Base-by-base conservation (phyloP, 1,284 basidiomycete genomes). In the Sphaerobolus stellatus region DNA sequence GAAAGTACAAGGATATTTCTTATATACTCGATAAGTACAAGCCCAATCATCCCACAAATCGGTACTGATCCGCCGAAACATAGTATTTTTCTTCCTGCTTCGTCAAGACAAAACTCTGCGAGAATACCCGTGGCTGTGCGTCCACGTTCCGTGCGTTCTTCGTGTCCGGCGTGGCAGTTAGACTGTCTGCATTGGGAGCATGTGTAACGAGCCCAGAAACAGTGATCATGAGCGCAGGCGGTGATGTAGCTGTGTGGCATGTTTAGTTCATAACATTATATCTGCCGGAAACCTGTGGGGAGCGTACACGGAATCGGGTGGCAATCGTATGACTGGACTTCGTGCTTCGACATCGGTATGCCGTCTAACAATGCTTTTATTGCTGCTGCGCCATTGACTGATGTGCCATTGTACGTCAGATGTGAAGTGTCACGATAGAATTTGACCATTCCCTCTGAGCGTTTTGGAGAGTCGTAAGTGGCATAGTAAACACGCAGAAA, bases 41-140 rank as follows among this genome's bases (percentile, higher is more conserved):
- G 18, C 13, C 33, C 18, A 11, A 44, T 54, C 30, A 89, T 41
- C 88, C 89, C 58, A 91, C 89, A 62, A 92, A 90, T 64, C 88
- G 78, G 66, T 90, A 69, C 6, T 84, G 79, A 66, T 92, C 89
- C 13, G 86, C 81, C 57, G 81, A 81, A 52, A 92, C 76, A 62
- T 86, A 92, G 67, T 92, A 91, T 64, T 88, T 91, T 30, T 55
- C 86, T 84, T 1, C 88, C 80, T 64, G 88, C 86, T 59, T 86
- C 86, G 86, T 82, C 36, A 93, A 83, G 74, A 93, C 83, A 67
- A 93, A 92, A 11, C 88, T 88, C 69, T 93, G 90, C 8, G 85
- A 84, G 70, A 93, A 93, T 44, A 92, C 88, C 30, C 90, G 81
- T 9, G 90, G 84, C 52, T 90, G 87, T 16, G 82, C 86, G 58